phyloP scores from a whole-genome alignment of 2,329 filamentous ascomycete genomes.

The Tympanopsis confertula region DNA sequence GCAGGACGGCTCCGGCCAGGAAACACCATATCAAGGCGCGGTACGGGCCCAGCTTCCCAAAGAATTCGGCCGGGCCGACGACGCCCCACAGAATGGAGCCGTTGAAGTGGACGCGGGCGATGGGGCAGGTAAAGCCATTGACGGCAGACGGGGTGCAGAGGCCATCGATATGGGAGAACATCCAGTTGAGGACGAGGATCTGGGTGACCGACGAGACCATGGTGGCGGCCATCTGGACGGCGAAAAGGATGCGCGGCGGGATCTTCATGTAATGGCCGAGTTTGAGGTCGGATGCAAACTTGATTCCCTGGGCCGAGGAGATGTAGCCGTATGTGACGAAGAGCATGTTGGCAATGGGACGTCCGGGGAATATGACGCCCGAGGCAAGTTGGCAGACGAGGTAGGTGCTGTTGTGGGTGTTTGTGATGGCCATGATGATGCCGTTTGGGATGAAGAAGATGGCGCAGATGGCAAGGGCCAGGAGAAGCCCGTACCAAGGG shows the following conservation, averaged over 20 bases:
- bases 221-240: slow-evolving; percentile 67
- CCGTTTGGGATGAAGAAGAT: slow-evolving; percentile 82
- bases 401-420: slow-evolving; percentile 78
- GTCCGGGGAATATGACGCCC: slow-evolving; percentile 70
- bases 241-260: slow-evolving; percentile 65
- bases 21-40: slow-evolving; percentile 72
- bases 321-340: slow-evolving; percentile 89
- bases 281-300: slow-evolving; percentile 79
- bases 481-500: slow-evolving; percentile 74
- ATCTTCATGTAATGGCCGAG: slow-evolving; percentile 84
- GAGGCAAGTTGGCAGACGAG: slow-evolving; percentile 78
- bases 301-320: slow-evolving; percentile 76
- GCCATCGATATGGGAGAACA: slow-evolving; percentile 65
- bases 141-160: slow-evolving; percentile 72
- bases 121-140: slow-evolving; percentile 78
- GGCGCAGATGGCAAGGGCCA: slow-evolving; percentile 67
- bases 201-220: slow-evolving; percentile 70
- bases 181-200: slow-evolving; percentile 80
- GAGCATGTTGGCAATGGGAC: slow-evolving; percentile 84
- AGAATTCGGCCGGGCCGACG: slow-evolving; percentile 72
- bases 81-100: slow-evolving; percentile 84
- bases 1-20: slow-evolving; percentile 62
- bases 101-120: slow-evolving; percentile 81
- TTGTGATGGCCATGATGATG: slow-evolving; percentile 87
- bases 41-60: slow-evolving; percentile 66